Percentiles rank a stretch among this genome's conserved stretches.
phyloP scores from a whole-genome alignment of 1,139 yeast genomes.

The Kodamaea derodonti region DNA sequence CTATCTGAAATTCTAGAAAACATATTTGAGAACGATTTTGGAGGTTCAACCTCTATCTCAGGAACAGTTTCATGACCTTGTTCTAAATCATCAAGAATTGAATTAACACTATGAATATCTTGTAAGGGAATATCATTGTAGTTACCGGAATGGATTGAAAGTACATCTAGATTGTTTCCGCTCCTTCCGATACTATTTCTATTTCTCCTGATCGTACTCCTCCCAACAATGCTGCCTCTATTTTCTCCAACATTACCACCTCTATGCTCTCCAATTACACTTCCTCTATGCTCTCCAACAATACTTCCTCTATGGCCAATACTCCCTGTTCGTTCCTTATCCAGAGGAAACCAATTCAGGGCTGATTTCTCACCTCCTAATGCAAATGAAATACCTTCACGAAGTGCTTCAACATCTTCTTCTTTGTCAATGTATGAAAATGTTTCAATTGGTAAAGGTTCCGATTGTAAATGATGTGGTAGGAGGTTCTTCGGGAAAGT shows the following conservation, averaged over 20 bases:
- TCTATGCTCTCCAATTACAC: neutral
- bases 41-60: neutral
- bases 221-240: neutral
- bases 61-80: conserved; percentile 11
- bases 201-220: neutral
- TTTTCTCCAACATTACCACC: neutral
- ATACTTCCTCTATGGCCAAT: neutral
- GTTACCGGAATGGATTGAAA: neutral
- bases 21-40: conserved; percentile 23
- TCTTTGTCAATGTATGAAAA: conserved; percentile 19
- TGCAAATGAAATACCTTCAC: conserved; percentile 36
- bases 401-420: conserved; percentile 32
- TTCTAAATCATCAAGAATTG: neutral
- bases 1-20: conserved; percentile 39
- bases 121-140: conserved; percentile 22
- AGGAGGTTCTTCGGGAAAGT: neutral
- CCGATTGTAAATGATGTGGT: neutral
- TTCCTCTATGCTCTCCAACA: neutral
- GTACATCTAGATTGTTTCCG: neutral
- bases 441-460: neutral
- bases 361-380: conserved; percentile 23
- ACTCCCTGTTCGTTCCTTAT: neutral
- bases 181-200: neutral
- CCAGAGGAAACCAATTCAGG: conserved; percentile 1
- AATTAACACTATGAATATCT: conserved; percentile 2